Evolutionary conservation across 352 stramenopile genomes (phyloP).

Genomic region (Lagenidium giganteum): DNA sequence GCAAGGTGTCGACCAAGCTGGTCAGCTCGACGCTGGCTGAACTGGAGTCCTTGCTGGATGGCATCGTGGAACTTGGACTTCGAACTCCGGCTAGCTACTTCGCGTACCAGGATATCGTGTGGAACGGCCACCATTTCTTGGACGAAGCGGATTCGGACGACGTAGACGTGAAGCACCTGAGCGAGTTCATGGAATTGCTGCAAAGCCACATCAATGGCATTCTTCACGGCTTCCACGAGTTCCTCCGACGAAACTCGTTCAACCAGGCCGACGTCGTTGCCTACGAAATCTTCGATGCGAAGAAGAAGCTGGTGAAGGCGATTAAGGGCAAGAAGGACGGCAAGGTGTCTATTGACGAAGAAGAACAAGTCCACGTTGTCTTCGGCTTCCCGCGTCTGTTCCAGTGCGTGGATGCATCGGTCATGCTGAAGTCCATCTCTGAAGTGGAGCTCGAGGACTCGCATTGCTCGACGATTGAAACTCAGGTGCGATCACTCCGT

Average conservation of each 20-base stretch:
- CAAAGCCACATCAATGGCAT: conserved; percentile 63
- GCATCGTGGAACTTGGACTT: conserved; percentile 31
- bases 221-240: conserved; percentile 71
- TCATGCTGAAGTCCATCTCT: conserved; percentile 49
- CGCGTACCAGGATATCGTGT: conserved; percentile 69
- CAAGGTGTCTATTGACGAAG: conserved; percentile 27
- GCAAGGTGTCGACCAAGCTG: background rate
- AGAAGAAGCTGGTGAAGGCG: conserved; percentile 43
- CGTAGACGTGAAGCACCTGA: conserved; percentile 25
- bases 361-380: conserved; percentile 37
- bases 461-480: conserved; percentile 45
- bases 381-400: conserved; percentile 49
- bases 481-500: conserved; percentile 35
- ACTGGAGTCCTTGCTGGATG: conserved; percentile 37
- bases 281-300: conserved; percentile 70
- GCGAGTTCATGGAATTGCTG: conserved; percentile 39
- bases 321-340: conserved; percentile 18
- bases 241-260: conserved; percentile 75
- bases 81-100: conserved; percentile 47
- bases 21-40: conserved; percentile 24
- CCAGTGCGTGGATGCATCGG: conserved; percentile 44
- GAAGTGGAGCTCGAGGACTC: conserved; percentile 61
- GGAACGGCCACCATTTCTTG: conserved; percentile 56
- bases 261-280: conserved; percentile 68
- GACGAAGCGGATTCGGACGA: conserved; percentile 6